Evolutionary conservation across 2,329 filamentous ascomycete species (phyloP).

Genomic region (Penicillium freii): DNA sequence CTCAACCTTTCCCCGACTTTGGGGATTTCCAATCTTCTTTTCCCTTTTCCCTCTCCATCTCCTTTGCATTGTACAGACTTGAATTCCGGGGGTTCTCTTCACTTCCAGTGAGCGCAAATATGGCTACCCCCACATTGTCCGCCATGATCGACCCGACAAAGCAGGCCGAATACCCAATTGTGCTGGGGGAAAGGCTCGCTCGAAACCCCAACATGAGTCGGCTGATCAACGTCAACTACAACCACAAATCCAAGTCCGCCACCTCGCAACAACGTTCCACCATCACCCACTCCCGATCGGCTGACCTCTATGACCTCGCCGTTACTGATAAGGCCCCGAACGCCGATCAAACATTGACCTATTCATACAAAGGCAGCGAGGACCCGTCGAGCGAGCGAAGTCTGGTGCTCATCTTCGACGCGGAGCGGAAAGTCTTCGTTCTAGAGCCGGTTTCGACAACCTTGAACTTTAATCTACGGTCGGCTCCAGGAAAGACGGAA

Average conservation of each 20-base stretch:
- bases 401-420: conserved; percentile 69
- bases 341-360: conserved; percentile 40
- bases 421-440: conserved; percentile 70
- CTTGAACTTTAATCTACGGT: conserved; percentile 82
- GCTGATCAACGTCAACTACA: conserved; percentile 46
- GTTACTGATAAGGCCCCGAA: conserved; percentile 44
- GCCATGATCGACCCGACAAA: conserved; percentile 46
- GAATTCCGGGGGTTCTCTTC: not conserved
- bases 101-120: conserved; percentile 18
- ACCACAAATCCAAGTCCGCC: conserved; percentile 46
- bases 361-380: conserved; percentile 43
- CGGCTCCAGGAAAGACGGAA: conserved; percentile 64
- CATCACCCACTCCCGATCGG: conserved; percentile 36
- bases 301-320: conserved; percentile 41
- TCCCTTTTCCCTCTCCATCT: not conserved
- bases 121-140: conserved; percentile 36
- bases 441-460: conserved; percentile 78
- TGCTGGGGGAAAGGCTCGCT: conserved; percentile 45
- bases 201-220: conserved; percentile 25
- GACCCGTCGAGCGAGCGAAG: conserved; percentile 37
- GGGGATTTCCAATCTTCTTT: not conserved
- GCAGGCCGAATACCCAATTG: conserved; percentile 47
- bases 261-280: conserved; percentile 39
- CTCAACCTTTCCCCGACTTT: conserved; percentile 11
- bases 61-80: not conserved